Evolutionary conservation across 345 rosid species (phyloP).

Genomic region (Geranium rotundifolium): DNA sequence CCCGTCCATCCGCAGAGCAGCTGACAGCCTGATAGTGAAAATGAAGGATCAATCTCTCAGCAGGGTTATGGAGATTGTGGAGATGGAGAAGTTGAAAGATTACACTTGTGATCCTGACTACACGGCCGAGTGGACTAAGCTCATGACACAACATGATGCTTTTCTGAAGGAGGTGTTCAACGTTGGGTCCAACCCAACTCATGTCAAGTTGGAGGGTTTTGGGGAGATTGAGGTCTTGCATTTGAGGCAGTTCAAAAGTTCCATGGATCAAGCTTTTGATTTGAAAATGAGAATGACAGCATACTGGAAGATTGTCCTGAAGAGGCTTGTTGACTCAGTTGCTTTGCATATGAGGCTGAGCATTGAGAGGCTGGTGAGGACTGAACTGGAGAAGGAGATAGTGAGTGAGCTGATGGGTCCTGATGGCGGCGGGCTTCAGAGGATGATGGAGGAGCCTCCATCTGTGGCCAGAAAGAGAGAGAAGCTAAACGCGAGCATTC

Average conservation of each 20-base stretch:
- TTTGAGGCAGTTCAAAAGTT: background rate
- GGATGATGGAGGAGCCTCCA: conserved; percentile 22
- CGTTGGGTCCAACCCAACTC: background rate
- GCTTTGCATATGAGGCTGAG: conserved; percentile 13
- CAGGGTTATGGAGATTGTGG: conserved; percentile 22
- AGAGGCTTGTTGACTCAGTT: conserved; percentile 19
- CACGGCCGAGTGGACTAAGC: conserved; percentile 11
- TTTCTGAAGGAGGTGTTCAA: conserved; percentile 5
- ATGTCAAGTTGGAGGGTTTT: background rate
- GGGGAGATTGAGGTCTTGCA: conserved; percentile 5
- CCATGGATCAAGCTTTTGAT: conserved; percentile 15
- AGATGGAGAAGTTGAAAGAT: too few species aligned
- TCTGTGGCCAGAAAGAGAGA: conserved; percentile 7
- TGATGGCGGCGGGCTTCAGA: conserved; percentile 11
- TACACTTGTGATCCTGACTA: conserved; percentile 27
- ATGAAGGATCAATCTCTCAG: conserved; percentile 18
- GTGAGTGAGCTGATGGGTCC: conserved; percentile 12
- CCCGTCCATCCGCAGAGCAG: too few species aligned
- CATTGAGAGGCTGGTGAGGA: conserved; percentile 10
- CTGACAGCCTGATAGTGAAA: conserved; percentile 11
- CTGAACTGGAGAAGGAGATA: conserved; percentile 15
- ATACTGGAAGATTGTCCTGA: conserved; percentile 22
- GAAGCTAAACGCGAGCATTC: conserved; percentile 18
- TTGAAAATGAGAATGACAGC: conserved; percentile 18
- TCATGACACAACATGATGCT: conserved; percentile 5